These are phyloP conservation scores for Wickerhamiella allomyrinae DNA, from an alignment of 805 yeast species.

Conservation along the genomic window DNA sequence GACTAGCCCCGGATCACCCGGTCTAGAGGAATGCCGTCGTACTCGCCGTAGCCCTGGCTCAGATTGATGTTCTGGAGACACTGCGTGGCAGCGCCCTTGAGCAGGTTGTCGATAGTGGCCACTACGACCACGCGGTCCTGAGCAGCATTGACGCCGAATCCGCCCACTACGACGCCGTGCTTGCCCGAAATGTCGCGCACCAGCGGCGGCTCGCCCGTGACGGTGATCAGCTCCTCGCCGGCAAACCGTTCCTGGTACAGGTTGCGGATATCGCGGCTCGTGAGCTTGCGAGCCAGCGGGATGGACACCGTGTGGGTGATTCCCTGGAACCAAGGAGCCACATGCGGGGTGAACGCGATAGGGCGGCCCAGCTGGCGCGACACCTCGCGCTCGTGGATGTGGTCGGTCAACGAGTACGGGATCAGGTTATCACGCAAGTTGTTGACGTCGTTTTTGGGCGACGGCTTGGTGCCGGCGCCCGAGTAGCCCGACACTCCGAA, in stretches of 20 bases:
- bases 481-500: conserved; percentile 98
- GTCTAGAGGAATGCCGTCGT: conserved; percentile 73
- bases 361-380: conserved; percentile 61
- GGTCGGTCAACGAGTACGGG: conserved; percentile 93
- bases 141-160: conserved; percentile 80
- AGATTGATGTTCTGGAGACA: conserved; percentile 92
- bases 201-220: conserved; percentile 84
- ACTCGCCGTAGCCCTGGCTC: conserved; percentile 81
- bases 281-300: conserved; percentile 52
- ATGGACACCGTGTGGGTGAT: conserved; percentile 83
- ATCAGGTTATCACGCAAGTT: conserved; percentile 68
- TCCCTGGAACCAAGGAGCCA: conserved; percentile 99
- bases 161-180: conserved; percentile 92
- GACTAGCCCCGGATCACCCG: conserved; percentile 17
- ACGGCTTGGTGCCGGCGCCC: conserved; percentile 98
- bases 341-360: conserved; percentile 92
- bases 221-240: conserved; percentile 71
- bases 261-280: conserved; percentile 71
- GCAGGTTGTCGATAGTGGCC: conserved; percentile 87
- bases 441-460: conserved; percentile 80
- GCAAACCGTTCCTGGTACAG: conserved; percentile 78
- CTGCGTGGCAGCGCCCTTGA: conserved; percentile 98
- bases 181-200: conserved; percentile 85
- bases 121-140: conserved; percentile 86
- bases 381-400: conserved; percentile 90